Evolutionary conservation across 495 filamentous ascomycete genomes (phyloP), one percentile per base, ranked within the genome.

Genomic region (Penicillium coprophilum): DNA sequence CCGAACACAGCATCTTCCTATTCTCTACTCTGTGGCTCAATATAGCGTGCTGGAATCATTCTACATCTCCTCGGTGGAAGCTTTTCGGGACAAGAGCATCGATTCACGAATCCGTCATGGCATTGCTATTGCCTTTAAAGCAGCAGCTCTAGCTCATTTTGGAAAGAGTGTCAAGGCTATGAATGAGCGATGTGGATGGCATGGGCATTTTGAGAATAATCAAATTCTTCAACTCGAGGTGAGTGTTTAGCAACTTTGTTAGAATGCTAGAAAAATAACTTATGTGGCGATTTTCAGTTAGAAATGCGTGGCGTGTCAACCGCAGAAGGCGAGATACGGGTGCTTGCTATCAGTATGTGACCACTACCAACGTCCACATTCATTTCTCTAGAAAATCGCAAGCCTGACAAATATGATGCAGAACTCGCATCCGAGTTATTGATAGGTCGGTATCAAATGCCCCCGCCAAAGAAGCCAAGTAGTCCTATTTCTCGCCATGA

Each of bases 371-470:
- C 24, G 24, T 24, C 2, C 24, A 24, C 24, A 3, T 5, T 24
- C 5, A 24, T 24, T 24, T 24, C 5, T 7, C 40, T 19, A 8
- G 30, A 31, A 31, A 31, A 31, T 10, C 11, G 8, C 30, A 56
- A 53, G 0, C 15, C 38, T 56, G 4, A 12, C 31, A 3, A 11
- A 24, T 41, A 47, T 31, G 6, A 31, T 34, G 2, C 36, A 72
- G 67, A 70, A 1, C 63, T 76, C 28, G 70, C 62, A 41, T 71
- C 63, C 9, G 73, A 77, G 53, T 49, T 77, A 2, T 64, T 77
- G 13, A 57, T 72, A 10, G 69, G 65, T 15, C 67, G 73, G 5
- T 77, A 75, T 52, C 27, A 61, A 36, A 31, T 72, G 1, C 72
- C 72, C 4, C 55, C 61, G 2, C 44, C 69, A 0, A 65, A 44